Conservation (phyloP, 805 yeast species). For the Saccharomycopsis fodiens region DNA sequence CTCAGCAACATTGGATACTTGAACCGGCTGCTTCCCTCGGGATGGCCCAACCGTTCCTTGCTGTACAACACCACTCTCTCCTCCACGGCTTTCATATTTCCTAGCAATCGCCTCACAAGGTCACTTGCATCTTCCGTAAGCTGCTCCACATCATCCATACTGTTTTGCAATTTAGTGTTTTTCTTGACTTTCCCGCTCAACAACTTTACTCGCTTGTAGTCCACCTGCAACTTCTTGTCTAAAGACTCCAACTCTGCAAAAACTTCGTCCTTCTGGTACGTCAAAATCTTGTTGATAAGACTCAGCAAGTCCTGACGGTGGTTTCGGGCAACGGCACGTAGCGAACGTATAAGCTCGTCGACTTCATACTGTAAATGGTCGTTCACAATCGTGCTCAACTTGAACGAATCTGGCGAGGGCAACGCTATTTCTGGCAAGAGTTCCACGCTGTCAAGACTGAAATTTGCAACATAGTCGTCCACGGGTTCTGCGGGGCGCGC, state of each 20-base stretch:
- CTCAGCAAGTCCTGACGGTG: constrained; percentile 21
- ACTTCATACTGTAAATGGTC: constrained; percentile 52
- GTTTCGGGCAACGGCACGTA: constrained; percentile 54
- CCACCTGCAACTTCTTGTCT: constrained; percentile 5
- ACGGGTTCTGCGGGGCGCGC: no score
- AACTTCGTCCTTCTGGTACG: constrained; percentile 14
- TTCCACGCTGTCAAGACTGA: constrained; percentile 7
- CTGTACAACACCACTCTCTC: constrained; percentile 8
- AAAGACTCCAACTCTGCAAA: constrained; percentile 8
- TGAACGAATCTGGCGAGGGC: constrained; percentile 11
- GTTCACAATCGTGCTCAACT: constrained; percentile 11
- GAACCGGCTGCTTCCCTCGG: constrained; percentile 11
- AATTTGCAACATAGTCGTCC: constrained; percentile 3
- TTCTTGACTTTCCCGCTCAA: constrained; percentile 4
- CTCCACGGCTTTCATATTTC: constrained; percentile 6
- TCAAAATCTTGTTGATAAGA: constrained; percentile 13
- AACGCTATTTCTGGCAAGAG: constrained; percentile 17
- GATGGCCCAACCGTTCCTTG: constrained; percentile 9
- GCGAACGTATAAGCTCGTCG: constrained; percentile 83
- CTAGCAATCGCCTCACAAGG: constrained; percentile 2
- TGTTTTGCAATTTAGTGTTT: not conserved
- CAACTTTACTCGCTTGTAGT: constrained; percentile 12
- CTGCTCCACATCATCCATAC: constrained; percentile 1
- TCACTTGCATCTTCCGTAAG: constrained; percentile 1
- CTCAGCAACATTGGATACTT: constrained; percentile 17